Percentiles rank a stretch among this genome's conserved stretches.
Evolutionary conservation across 1,139 yeast genomes (phyloP).

Genomic region (Pichia sp.): DNA sequence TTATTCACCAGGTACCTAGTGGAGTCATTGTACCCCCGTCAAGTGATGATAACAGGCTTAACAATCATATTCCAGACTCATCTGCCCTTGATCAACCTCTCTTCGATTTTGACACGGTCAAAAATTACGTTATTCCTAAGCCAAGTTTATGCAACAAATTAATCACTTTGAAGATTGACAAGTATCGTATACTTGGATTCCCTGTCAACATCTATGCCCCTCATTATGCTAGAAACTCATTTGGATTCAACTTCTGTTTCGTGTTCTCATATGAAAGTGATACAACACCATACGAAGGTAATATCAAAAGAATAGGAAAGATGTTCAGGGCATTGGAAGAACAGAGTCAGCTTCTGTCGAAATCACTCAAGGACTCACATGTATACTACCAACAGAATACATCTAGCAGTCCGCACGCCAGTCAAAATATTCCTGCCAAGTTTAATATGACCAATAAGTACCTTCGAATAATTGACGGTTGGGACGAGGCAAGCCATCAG

Average conservation of each 20-base stretch:
- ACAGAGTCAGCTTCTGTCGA: constrained; percentile 74
- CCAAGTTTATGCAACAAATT: constrained; percentile 83
- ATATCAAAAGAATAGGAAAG: constrained; percentile 76
- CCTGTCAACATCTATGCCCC: constrained; percentile 79
- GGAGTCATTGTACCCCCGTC: constrained; percentile 45
- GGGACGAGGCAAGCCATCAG: constrained; percentile 28
- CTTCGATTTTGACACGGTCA: constrained; percentile 79
- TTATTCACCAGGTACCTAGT: constrained; percentile 86
- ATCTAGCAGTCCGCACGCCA: neutral
- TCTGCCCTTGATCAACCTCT: constrained; percentile 42
- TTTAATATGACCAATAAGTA: constrained; percentile 27
- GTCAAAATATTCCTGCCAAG: constrained; percentile 10
- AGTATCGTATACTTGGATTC: constrained; percentile 76
- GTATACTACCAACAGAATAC: constrained; percentile 34
- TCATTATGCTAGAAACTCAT: constrained; percentile 82
- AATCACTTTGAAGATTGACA: constrained; percentile 66
- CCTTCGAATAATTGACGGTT: constrained; percentile 30
- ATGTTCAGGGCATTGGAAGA: constrained; percentile 91
- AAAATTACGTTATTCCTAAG: constrained; percentile 90
- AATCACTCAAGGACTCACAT: constrained; percentile 30
- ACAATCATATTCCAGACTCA: constrained; percentile 28
- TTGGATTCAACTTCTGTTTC: constrained; percentile 88
- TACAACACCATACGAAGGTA: constrained; percentile 80
- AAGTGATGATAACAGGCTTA: constrained; percentile 20
- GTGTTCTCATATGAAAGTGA: constrained; percentile 83